A percentile compares a stretch with the other conserved stretches of the same genome.
phyloP scores from a whole-genome alignment of 257 asterid species.

The Primulina huaijiensis region DNA sequence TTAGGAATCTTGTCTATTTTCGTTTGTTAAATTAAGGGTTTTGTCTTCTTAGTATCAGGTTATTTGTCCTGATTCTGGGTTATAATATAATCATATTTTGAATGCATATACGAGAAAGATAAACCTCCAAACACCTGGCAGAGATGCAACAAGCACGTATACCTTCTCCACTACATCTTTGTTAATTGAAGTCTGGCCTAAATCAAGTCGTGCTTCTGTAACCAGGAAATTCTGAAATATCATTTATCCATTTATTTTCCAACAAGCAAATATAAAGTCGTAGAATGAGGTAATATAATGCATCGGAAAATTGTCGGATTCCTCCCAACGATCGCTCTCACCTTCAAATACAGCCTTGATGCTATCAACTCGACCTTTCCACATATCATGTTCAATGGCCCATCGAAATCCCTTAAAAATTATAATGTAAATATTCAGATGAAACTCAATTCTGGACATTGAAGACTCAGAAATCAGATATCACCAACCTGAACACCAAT shows the following conservation, averaged over 20 bases:
- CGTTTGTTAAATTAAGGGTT: too few species aligned
- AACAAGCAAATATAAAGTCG: background rate
- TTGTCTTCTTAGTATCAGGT: too few species aligned
- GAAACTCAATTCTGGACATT: background rate
- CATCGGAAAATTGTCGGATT: background rate
- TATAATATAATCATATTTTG: too few species aligned
- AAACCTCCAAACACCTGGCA: conserved; percentile 10
- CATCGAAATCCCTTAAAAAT: conserved; percentile 73
- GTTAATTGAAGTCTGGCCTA: conserved; percentile 57
- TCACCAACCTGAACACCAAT: conserved; percentile 84
- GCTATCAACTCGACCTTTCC: conserved; percentile 91
- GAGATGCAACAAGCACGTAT: conserved; percentile 13
- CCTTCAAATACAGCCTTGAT: conserved; percentile 84
- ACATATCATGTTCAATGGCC: conserved; percentile 82
- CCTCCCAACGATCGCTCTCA: conserved; percentile 25
- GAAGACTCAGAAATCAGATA: background rate
- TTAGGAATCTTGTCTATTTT: background rate
- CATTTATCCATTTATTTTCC: background rate
- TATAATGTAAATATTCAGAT: conserved; percentile 10
- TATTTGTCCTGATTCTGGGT: too few species aligned
- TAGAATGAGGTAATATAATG: conserved; percentile 4
- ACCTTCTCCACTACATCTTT: conserved; percentile 85
- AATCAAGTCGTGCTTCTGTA: conserved; percentile 73
- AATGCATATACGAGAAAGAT: conserved; percentile 6
- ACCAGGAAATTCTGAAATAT: conserved; percentile 17